phyloP scores from a whole-genome alignment of 352 stramenopile genomes.

The Phytophthora sansomeana region DNA sequence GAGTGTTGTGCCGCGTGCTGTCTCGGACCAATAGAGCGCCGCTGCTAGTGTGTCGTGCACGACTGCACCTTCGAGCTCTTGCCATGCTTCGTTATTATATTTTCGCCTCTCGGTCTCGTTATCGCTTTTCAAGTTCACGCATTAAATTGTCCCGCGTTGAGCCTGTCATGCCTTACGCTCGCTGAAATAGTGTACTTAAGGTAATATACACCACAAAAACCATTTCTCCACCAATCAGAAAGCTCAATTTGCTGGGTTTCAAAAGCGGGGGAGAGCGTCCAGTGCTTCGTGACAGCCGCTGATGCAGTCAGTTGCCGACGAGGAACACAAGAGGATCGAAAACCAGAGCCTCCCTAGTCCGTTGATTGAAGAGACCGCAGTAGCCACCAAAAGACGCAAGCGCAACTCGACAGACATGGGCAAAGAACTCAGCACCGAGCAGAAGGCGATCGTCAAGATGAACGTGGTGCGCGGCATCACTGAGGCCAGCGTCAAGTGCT shows the following conservation, averaged over 20 bases:
- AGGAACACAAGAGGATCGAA: slow-evolving; percentile 47
- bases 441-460: slow-evolving; percentile 82
- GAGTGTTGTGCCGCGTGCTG: slow-evolving; percentile 83
- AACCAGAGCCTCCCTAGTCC: slow-evolving; percentile 9
- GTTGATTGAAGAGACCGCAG: background rate
- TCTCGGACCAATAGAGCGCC: slow-evolving; percentile 65
- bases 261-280: slow-evolving; percentile 17
- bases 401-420: slow-evolving; percentile 42
- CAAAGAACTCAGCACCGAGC: slow-evolving; percentile 73
- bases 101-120: slow-evolving; percentile 16
- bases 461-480: slow-evolving; percentile 69
- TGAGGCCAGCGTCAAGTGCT: slow-evolving; percentile 78
- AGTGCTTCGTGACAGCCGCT: slow-evolving; percentile 20
- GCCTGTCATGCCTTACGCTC: background rate
- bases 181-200: slow-evolving; percentile 19
- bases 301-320: slow-evolving; percentile 61
- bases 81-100: slow-evolving; percentile 42
- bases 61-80: slow-evolving; percentile 12
- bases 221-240: slow-evolving; percentile 37
- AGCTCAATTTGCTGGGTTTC: slow-evolving; percentile 1
- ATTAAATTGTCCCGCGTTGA: background rate
- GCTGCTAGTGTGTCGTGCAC: slow-evolving; percentile 4
- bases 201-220: slow-evolving; percentile 8
- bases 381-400: slow-evolving; percentile 40
- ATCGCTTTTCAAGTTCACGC: background rate